phyloP scores from a whole-genome alignment of 345 rosid species.

The rapeseed (Brassica napus) region DNA sequence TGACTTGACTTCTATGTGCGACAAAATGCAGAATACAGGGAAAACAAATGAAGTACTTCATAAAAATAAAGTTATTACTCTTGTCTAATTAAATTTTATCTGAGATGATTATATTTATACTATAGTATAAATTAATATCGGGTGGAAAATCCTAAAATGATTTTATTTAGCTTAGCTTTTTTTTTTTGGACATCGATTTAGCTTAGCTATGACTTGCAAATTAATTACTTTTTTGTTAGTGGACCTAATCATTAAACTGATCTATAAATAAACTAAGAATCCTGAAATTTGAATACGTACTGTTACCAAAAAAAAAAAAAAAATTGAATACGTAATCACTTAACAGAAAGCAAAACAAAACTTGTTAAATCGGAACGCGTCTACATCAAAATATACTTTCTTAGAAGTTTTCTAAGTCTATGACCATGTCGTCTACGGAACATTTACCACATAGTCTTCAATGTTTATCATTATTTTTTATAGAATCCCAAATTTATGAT shows the following conservation, averaged over 20 bases:
- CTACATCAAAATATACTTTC: slow-evolving; percentile 14
- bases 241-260: slow-evolving; percentile 26
- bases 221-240: slow-evolving; percentile 3
- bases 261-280: background rate
- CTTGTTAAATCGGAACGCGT: background rate
- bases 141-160: background rate
- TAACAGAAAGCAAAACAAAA: slow-evolving; percentile 21
- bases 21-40: background rate
- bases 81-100: background rate
- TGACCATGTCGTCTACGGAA: slow-evolving; percentile 14
- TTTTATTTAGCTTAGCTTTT: background rate
- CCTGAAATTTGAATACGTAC: background rate
- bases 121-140: background rate
- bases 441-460: too few species aligned
- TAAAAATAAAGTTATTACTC: background rate
- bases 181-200: too few species aligned
- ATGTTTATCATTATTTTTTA: too few species aligned
- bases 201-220: slow-evolving; percentile 2
- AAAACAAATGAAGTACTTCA: background rate
- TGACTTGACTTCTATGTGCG: slow-evolving; percentile 21
- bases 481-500: background rate
- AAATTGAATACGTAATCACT: background rate
- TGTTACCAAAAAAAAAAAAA: too few species aligned
- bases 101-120: background rate
- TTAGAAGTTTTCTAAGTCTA: background rate